A percentile compares a stretch with the other conserved stretches of the same genome.
phyloP scores from a whole-genome alignment of 139 green algal species.

The Prasinococcaceae sp. region DNA sequence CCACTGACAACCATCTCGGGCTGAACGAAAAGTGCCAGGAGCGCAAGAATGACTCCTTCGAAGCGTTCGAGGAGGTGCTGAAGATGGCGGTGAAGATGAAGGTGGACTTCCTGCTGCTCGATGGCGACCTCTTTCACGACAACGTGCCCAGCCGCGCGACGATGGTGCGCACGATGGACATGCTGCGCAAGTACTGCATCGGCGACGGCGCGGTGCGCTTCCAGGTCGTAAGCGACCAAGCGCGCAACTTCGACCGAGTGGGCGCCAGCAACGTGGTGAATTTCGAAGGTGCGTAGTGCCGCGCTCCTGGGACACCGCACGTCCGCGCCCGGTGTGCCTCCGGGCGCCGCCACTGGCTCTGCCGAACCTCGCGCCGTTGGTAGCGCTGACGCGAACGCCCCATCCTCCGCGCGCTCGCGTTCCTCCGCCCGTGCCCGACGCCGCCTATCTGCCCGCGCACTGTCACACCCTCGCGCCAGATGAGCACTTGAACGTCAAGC shows the following conservation, averaged over 20 bases:
- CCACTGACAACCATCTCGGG: conserved; percentile 93
- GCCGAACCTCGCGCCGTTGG: too few species aligned
- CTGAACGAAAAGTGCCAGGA: conserved; percentile 88
- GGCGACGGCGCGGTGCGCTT: conserved; percentile 23
- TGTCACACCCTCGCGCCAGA: too few species aligned
- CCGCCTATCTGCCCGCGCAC: too few species aligned
- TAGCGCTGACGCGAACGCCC: too few species aligned
- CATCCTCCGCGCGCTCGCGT: too few species aligned
- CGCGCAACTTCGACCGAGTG: conserved; percentile 47
- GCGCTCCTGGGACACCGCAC: too few species aligned
- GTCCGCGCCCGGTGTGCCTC: neutral
- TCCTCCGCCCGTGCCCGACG: too few species aligned
- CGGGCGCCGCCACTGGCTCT: neutral
- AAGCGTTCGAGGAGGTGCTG: conserved; percentile 82
- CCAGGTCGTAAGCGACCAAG: conserved; percentile 56
- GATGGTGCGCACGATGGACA: conserved; percentile 60
- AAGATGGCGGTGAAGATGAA: conserved; percentile 27
- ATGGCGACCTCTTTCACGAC: conserved; percentile 94
- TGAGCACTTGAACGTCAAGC: conserved; percentile 77
- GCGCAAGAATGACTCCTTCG: conserved; percentile 82
- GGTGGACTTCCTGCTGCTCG: conserved; percentile 83
- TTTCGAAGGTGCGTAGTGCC: too few species aligned
- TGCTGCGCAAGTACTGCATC: conserved; percentile 71
- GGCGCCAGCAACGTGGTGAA: neutral
- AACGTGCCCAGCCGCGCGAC: conserved; percentile 77